Conservation (phyloP, 2,329 filamentous ascomycete species). For the Graphiopsis chlorocephala region DNA sequence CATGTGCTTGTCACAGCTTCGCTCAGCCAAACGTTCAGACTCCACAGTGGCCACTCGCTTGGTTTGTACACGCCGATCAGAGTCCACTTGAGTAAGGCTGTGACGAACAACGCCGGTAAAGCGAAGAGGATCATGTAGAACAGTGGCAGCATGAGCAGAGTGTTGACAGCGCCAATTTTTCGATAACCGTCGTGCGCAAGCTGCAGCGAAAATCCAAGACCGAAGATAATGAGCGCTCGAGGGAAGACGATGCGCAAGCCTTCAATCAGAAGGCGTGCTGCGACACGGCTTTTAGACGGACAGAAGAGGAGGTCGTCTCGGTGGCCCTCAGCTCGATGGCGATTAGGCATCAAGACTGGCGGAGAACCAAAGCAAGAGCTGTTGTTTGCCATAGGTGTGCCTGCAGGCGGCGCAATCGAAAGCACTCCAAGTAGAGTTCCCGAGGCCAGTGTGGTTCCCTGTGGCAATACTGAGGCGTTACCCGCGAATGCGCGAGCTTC, state of each 20-base stretch:
- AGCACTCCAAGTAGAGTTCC: conserved; percentile 26
- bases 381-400: conserved; percentile 19
- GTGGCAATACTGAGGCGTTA: conserved; percentile 24
- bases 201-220: conserved; percentile 25
- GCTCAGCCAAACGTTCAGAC: conserved; percentile 26
- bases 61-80: conserved; percentile 25
- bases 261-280: conserved; percentile 25
- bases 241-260: conserved; percentile 27
- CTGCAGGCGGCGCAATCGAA: conserved; percentile 23
- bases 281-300: conserved; percentile 22
- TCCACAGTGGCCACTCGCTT: conserved; percentile 28
- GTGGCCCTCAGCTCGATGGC: conserved; percentile 25
- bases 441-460: conserved; percentile 24
- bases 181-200: conserved; percentile 23
- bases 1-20: conserved; percentile 26
- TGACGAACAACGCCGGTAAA: conserved; percentile 22
- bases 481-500: conserved; percentile 25
- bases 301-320: conserved; percentile 24
- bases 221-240: conserved; percentile 29
- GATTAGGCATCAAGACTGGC: conserved; percentile 27
- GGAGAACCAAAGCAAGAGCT: conserved; percentile 27
- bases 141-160: conserved; percentile 26
- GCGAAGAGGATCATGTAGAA: conserved; percentile 28
- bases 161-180: conserved; percentile 26
- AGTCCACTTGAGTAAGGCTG: conserved; percentile 24